Base-by-base conservation (phyloP, 805 yeast species). In the Cyberlindnera subsufficiens region DNA sequence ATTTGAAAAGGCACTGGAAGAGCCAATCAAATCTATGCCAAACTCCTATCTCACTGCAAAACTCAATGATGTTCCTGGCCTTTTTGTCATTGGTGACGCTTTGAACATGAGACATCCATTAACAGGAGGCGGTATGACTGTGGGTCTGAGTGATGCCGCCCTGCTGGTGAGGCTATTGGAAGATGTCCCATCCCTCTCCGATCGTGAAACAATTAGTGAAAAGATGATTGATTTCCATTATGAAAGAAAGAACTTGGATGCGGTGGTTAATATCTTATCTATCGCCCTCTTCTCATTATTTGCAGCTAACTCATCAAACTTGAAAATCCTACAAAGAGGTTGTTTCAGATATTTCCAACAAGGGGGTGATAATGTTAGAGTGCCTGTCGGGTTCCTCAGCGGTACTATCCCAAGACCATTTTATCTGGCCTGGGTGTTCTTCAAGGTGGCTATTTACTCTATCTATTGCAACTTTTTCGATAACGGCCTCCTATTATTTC, bases 101-200 rank as follows among this genome's bases (percentile, higher is more conserved):
- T 72, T 90, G 53, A 93, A 93, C 63, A 93, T 93, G 97, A 77
- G 99, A 61, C 99, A 93, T 62, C 99, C 99, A 22, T 75, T 93
- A 47, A 93, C 98, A 1, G 99, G 99, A 41, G 99, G 99, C 50
- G 99, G 99, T 47, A 93, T 93, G 99, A 89, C 98, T 20, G 99
- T 93, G 35, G 97, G 96, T 2, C 69, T 93, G 46, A 86, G 81
- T 59, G 99, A 93, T 63, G 86, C 87, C 4, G 83, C 75, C 0
- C 60, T 85, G 30, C 70, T 89, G 37, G 78, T 86, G 16, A 73
- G 75, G 52, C 64, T 86, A 32, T 69, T 93, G 40, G 83, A 42
- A 55, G 36, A 44, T 2, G 75, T 79, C 11, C 72, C 71, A 6
- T 77, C 75, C 40, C 71, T 93, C 38, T 59, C 59, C 20, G 83